Evolutionary conservation across 2,329 filamentous ascomycete genomes (phyloP), one percentile per base, ranked within the genome.

Genomic region (Zopfia rhizophila): DNA sequence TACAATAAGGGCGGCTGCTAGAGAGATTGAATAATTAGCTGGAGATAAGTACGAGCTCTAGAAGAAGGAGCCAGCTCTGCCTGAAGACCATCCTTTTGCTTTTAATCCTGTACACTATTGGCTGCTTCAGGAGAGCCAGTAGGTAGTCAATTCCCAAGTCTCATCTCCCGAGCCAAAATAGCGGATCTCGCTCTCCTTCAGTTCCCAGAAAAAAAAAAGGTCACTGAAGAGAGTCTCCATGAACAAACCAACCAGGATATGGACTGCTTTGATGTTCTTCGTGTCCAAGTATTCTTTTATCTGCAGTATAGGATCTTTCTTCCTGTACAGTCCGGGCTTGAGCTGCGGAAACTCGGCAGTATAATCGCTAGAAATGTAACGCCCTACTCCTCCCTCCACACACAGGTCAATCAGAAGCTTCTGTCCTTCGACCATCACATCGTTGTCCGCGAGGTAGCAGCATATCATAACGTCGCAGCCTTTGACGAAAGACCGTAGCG

Each of bases 321-420:
- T 44, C 22, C 65, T 63, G 5, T 70, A 58, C 32, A 74, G 46
- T 4, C 74, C 73, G 3, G 66, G 47, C 32, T 70, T 41, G 5
- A 77, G 60, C 44, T 71, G 71, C 16, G 63, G 68, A 40, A 68
- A 77, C 41, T 77, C 74, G 12, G 77, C 18, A 0, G 63, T 47
- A 52, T 62, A 78, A 55, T 77, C 75, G 24, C 69, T 70, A 3
- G 74, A 72, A 8, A 77, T 53, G 48, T 75, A 77, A 2, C 74
- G 63, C 13, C 64, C 51, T 5, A 76, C 72, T 0, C 56, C 51
- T 3, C 59, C 63, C 2, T 45, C 59, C 2, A 68, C 68, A 45
- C 72, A 75, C 2, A 69, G 66, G 45, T 77, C 74, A 22, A 78
- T 70, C 4, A 78, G 64, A 0, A 59, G 28, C 38, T 75, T 76